Base-by-base conservation (phyloP, 441 rosid genomes). In the Geranium incanum region DNA sequence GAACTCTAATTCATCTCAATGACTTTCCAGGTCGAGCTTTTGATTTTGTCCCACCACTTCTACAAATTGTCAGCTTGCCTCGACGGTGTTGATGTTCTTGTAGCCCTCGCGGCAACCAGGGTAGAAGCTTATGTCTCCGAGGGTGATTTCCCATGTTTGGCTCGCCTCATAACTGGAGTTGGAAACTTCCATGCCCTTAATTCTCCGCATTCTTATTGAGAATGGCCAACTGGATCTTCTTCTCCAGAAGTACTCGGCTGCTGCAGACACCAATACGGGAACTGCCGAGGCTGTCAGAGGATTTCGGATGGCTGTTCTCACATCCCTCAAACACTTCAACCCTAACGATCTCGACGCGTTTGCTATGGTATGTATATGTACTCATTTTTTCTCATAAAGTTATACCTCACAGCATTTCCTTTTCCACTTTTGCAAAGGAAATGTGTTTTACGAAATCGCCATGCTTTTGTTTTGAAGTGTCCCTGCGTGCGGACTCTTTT, bases 1-100 rank as follows among this genome's bases (percentile, higher is more conserved):
- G 18, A 52, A 13, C 60, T 73, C 72, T 55, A 7, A 7, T 7
- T 36, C 48, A 55, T 50, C 55, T 66, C 62, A 79, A 68, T 72
- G 69, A 3, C 28, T 71, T 68, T 57, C 43, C 92, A 95, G 98
- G 98, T 95, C 72, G 99, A 95, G 83, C 94, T 95, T 73, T 98
- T 92, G 74, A 95, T 95, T 81, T 84, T 95, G 68, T 90, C 97
- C 23, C 98, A 95, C 84, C 97, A 95, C 83, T 92, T 88, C 86
- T 95, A 92, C 87, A 89, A 91, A 82, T 95, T 96, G 66, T 95
- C 99, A 68, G 92, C 94, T 16, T 95, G 99, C 92, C 93, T 92
- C 71, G 99, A 95, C 79, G 99, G 97, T 75, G 99, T 95, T 73
- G 99, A 95, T 86, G 96, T 95, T 76, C 96, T 95, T 77, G 96